Base-by-base conservation (phyloP, 371 early-diverging fungal genomes). In the Mortierella sp. region DNA sequence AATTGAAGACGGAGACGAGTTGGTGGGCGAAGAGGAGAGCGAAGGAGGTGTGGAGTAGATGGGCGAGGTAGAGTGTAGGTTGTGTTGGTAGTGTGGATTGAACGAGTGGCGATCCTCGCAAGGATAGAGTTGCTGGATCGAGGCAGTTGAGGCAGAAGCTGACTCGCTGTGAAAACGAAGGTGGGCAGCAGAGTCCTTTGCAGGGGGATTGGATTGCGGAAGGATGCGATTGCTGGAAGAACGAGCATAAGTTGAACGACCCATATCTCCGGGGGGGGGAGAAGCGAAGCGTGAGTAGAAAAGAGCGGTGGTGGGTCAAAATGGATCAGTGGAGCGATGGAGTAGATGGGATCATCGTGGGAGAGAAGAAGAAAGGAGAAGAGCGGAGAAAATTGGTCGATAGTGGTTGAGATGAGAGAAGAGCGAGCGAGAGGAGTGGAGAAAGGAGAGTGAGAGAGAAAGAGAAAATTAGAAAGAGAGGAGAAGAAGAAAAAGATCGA, bases 1-100 rank as follows among this genome's bases (percentile, higher is more conserved):
- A 4, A 86, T 87, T 80, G 84, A 88, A 18, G 88, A 87, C 47
- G 88, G 87, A 1, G 86, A 76, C 3, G 89, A 89, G 50, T 87
- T 73, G 23, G 86, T 85, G 6, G 88, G 88, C 1, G 89, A 89
- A 1, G 86, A 84, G 3, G 88, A 82, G 50, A 88, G 68, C 1
- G 88, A 88, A 50, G 80, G 74, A 26, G 80, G 76, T 21, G 70
- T 66, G 25, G 89, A 89, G 57, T 85, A 85, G 9, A 47, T 25
- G 19, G 68, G 61, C 0, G 68, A 66, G 43, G 74, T 60, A 7
- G 67, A 63, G 55, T 68, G 72, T 25, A 77, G 77, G 45, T 77
- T 77, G 63, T 77, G 77, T 28, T 77, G 77, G 37, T 77, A 63
- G 55, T 63, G 63, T 14, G 63, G 63, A 25, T 63, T 51, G 63